Base-by-base conservation (phyloP, 1,284 basidiomycete species). In the Cryptococcus deneoformans region DNA sequence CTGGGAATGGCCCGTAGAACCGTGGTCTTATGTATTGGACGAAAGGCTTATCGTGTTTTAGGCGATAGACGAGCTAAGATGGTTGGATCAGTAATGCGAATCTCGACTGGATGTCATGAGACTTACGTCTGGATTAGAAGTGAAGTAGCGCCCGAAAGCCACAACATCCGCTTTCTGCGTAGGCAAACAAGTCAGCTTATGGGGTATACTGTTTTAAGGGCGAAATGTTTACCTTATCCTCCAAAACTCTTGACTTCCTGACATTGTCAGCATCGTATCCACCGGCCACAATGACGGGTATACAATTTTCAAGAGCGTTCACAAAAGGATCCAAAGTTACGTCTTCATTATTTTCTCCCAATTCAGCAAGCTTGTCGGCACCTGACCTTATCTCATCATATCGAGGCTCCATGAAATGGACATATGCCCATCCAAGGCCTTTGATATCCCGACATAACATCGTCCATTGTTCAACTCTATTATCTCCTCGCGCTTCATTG, bases 1-100 rank as follows among this genome's bases (percentile, higher is more conserved):
- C 65, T 12, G 54, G 51, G 54, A 73, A 73, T 0, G 71, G 71
- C 12, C 72, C 69, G 56, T 71, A 68, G 57, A 71, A 75, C n/a
- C 64, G 47, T 5, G 55, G 50, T 20, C 69, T 52, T 46, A 66
- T 61, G 58, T 63, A 69, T 20, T 69, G 64, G 52, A 66, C 67
- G 34, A 75, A 52, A n/a, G 62, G 58, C 35, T 63, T 39, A 0
- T 54, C 50, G 20, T 58, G 44, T 34, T 55, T 47, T 40, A 73
- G 56, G 0, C 63, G 59, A 8, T 65, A 47, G 6, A 71, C 66
- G 14, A 73, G 58, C 24, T 47, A 12, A 44, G 24, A 47, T 73
- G 68, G 4, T 65, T 58, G 49, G 65, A 29, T 29, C 29, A 29
- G 5, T 5, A 29, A 29, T 29, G 29, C 67, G n/a, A 64, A 52